Evolutionary conservation across 192 early-diverging fungal species (phyloP), one percentile per base, ranked within the genome.

Genomic region (Gorgonomyces haynaldii): DNA sequence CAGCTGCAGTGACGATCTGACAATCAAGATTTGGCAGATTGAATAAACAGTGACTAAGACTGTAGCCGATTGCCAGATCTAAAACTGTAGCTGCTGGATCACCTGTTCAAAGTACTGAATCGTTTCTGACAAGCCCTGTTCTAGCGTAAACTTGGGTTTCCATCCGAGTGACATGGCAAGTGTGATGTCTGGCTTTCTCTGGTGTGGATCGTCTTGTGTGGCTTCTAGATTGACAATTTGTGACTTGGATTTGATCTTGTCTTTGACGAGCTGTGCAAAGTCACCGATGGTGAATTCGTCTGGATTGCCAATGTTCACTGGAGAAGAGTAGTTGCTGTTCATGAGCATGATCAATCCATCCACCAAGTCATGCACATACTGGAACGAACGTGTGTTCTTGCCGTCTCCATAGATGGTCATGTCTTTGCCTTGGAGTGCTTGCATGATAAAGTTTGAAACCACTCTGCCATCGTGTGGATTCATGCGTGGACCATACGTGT

Each of bases 381-480:
- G 84, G 64, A 89, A 89, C 24, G 82, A 85, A 22, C 86, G 66
- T 1, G 86, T 89, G 52, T 89, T 82, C 9, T 54, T 52, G 9
- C 86, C 86, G 42, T 81, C 82, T 10, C 86, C 86, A 61, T 86
- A 89, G 7, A 89, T 65, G 15, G 86, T 89, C 22, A 87, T 38
- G 27, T 81, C 66, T 53, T 89, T 70, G 2, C 83, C 82, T 34
- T 72, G 66, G 15, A 89, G 54, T 0, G 84, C 81, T 58, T 89
- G 86, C 58, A 85, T 79, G 53, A 89, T 87, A 45, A 89, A 89
- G 56, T 89, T 89, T 54, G 78, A 81, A 10, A 89, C 83, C 20
- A 89, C 86, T 15, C 86, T 72, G 10, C 86, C 86, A 54, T 89
- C 86, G 42, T 82, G 70, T 37, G 73, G 76, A 51, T 82, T 83